Base-by-base conservation (phyloP, 495 filamentous ascomycete genomes). In the Penicillium dipodomyicola region DNA sequence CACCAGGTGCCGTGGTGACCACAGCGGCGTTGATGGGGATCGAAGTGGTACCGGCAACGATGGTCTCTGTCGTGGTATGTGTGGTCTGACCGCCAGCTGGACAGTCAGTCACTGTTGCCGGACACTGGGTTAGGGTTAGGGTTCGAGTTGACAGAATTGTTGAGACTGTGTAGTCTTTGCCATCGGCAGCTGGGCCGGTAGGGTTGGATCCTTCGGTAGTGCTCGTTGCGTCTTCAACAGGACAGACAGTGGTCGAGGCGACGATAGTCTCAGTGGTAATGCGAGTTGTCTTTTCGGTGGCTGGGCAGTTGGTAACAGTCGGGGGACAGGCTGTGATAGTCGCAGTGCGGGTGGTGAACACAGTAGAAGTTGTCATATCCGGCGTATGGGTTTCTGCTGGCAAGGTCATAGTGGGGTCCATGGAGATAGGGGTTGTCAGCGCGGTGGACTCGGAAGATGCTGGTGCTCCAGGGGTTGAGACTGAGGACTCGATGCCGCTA, bases 321-420 rank as follows among this genome's bases (percentile, higher is more conserved):
- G 67, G 49, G 5, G 59, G 59, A 59, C 72, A 74, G 42, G 64
- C 61, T 22, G 72, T 74, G 56, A 72, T 67, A 12, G 73, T 76
- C 60, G 54, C 42, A 39, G 60, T 61, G 14, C 62, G 58, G 7
- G 73, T 76, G 32, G 64, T 64, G 54, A 69, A 71, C 45, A 76
- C 51, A 12, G 72, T 73, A 4, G 72, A 74, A 20, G 72, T 76
- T 2, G 67, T 73, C 52, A 54, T 45, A 8, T 44, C 40, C 12
- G 19, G 42, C 20, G 52, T 22, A 14, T n/a, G 5, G 5, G 51
- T 25, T 22, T 12, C 23, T 2, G n/a, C 27, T 12, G 51, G 29
- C 10, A 27, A 53, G 5, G 41, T 37, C 19, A 7, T 17, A 14
- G 32, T 25, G 14, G 32, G 49, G 5, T n/a, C 14, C 6, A 14